These are phyloP conservation scores for Exophiala bonariae DNA, from an alignment of 2,329 filamentous ascomycete species.

Conservation along the genomic window DNA sequence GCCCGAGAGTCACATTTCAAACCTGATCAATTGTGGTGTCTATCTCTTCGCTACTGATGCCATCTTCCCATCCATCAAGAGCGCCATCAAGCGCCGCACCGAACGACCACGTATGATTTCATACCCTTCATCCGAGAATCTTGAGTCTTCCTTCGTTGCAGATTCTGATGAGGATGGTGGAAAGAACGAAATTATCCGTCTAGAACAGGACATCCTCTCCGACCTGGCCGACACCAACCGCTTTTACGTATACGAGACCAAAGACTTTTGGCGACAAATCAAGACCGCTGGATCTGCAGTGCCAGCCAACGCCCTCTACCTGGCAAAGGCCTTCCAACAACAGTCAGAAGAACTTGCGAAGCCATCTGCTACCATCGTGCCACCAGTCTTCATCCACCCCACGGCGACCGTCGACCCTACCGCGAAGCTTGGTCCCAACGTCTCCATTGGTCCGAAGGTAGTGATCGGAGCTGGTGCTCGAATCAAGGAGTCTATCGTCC, in stretches of 20 bases:
- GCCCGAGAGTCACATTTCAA: slow-evolving; percentile 94
- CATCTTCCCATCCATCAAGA: slow-evolving; percentile 94
- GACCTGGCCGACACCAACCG: slow-evolving; percentile 96
- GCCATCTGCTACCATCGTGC: slow-evolving; percentile 82
- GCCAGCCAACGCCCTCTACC: slow-evolving; percentile 92
- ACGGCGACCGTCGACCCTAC: slow-evolving; percentile 87
- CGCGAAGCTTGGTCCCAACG: slow-evolving; percentile 94
- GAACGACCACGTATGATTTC: slow-evolving; percentile 87
- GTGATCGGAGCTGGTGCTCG: slow-evolving; percentile 82
- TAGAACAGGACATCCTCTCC: slow-evolving; percentile 95
- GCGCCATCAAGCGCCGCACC: slow-evolving; percentile 90
- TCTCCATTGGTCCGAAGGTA: slow-evolving; percentile 89
- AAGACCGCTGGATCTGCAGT: slow-evolving; percentile 98
- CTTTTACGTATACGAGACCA: slow-evolving; percentile 98
- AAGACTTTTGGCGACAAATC: slow-evolving; percentile 99
- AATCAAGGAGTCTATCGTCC: slow-evolving; percentile 92
- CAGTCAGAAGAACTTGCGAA: slow-evolving; percentile 77
- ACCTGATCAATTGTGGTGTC: slow-evolving; percentile 98
- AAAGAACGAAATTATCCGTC: slow-evolving; percentile 83
- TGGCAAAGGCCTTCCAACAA: slow-evolving; percentile 87
- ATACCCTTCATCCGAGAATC: slow-evolving; percentile 95
- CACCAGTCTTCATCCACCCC: slow-evolving; percentile 94
- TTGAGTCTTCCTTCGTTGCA: slow-evolving; percentile 68
- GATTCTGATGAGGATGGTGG: slow-evolving; percentile 73
- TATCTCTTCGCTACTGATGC: slow-evolving; percentile 95